Evolutionary conservation across 176 grass and related monocot species (phyloP), one percentile per base, ranked within the genome.

Genomic region (Puya raimondii): DNA sequence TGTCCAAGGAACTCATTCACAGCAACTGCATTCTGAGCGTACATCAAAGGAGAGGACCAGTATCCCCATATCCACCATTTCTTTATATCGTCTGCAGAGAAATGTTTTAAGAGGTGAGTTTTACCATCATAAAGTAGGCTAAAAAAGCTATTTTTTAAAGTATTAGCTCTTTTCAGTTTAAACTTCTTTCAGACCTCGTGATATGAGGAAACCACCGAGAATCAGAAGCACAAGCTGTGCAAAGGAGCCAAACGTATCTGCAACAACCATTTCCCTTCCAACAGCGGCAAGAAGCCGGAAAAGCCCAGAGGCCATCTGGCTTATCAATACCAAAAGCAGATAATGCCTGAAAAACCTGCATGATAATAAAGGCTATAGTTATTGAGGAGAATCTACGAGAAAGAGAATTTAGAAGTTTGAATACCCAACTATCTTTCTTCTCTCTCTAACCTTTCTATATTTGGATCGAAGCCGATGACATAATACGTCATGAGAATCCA

Each of bases 31-130:
- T 96, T 96, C 71, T 92, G 88, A 26, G 86, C 92, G 79, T 96
- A 96, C 88, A 92, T 96, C 70, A 96, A 69, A 70, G 92, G 92
- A 68, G 92, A 96, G 25, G 27, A 74, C 92, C 92, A 96, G 79
- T 96, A 96, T 16, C 92, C 92, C 92, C 92, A 96, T 65, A 89
- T 89, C 92, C 92, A 96, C 76, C 79, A 92, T 89, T 91, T 87
- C 67, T 87, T 96, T 20, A 96, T 90, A 48, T 90, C 50, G n/a
- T 85, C 93, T 96, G 88, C 49, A 83, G 59, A 72, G 49, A 77
- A 51, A 33, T 20, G 12, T 12, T 49, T 10, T 11, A 4, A 68
- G 6, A 56, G 75, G 11, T 82, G 18, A 75, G 63, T 49, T 56
- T 17, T 47, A 70, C 3, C 21, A 61, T 61, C 21, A 20, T 10